A percentile compares a stretch with the other conserved stretches of the same genome.
Conservation (phyloP, 129 eudicot species). For the Flaveria linearis region DNA sequence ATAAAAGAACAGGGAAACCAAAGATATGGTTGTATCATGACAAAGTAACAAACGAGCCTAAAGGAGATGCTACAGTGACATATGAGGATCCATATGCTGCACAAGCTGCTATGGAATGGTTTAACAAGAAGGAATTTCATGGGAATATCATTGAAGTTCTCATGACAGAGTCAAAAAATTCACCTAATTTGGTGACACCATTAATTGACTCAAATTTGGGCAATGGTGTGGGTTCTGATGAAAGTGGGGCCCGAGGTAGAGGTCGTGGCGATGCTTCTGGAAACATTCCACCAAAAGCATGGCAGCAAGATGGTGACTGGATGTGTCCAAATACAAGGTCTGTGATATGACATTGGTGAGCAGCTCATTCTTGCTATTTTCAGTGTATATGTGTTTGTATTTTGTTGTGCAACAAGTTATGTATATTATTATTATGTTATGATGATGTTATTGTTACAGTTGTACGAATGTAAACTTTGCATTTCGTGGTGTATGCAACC, state of each 20-base stretch:
- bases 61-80: too few species aligned
- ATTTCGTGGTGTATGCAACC: slow-evolving; percentile 97
- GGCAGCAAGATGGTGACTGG: slow-evolving; percentile 99
- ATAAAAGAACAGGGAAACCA: too few species aligned
- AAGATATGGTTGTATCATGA: too few species aligned
- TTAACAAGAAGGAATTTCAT: slow-evolving; percentile 88
- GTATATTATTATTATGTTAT: slow-evolving; percentile 11
- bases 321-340: slow-evolving; percentile 99
- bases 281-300: slow-evolving; percentile 65
- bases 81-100: too few species aligned
- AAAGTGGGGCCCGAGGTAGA: slow-evolving; percentile 70
- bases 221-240: slow-evolving; percentile 45
- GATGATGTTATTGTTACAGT: slow-evolving; percentile 51
- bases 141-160: slow-evolving; percentile 76
- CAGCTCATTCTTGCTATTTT: slow-evolving; percentile 81
- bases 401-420: neutral
- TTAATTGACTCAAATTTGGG: slow-evolving; percentile 46
- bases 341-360: slow-evolving; percentile 99
- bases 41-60: too few species aligned
- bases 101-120: slow-evolving; percentile 98
- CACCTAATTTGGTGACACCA: slow-evolving; percentile 37
- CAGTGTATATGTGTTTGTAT: neutral
- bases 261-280: slow-evolving; percentile 81
- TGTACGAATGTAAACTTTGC: slow-evolving; percentile 95
- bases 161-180: slow-evolving; percentile 79